A percentile compares a stretch with the other conserved stretches of the same genome.
phyloP scores from a whole-genome alignment of 805 yeast genomes.

The Jamesozyma jinghongensis region DNA sequence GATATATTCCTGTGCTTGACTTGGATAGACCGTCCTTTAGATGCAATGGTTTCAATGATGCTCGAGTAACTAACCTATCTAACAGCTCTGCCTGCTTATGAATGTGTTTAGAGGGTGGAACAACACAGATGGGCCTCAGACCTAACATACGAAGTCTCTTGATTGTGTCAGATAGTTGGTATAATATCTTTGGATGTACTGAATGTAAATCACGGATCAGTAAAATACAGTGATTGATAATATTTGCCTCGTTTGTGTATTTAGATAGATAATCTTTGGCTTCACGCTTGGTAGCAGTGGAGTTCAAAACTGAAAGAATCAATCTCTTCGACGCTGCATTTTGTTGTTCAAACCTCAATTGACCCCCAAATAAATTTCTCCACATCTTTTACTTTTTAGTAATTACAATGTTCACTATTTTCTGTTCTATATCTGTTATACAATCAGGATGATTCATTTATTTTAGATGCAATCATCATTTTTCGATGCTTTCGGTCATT shows the following conservation, averaged over 20 bases:
- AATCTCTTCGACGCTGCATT: constrained; percentile 42
- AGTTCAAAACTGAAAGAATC: constrained; percentile 72
- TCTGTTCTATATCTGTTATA: too few relatives aligned
- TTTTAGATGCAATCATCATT: background rate
- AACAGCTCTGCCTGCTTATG: constrained; percentile 16
- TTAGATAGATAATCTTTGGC: constrained; percentile 71
- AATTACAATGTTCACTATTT: too few relatives aligned
- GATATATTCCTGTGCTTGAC: constrained; percentile 9
- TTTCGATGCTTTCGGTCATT: background rate
- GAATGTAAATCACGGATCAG: constrained; percentile 19
- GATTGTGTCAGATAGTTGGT: constrained; percentile 18
- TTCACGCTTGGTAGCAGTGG: constrained; percentile 91
- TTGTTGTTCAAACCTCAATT: constrained; percentile 16
- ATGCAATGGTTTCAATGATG: constrained; percentile 20
- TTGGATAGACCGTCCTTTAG: constrained; percentile 18
- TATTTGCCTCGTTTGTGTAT: constrained; percentile 35
- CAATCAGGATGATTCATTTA: too few relatives aligned
- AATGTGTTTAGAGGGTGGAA: constrained; percentile 32
- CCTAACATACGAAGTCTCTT: constrained; percentile 38
- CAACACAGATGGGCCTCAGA: constrained; percentile 58
- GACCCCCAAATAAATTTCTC: constrained; percentile 10
- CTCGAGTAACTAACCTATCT: constrained; percentile 17
- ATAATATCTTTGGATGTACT: constrained; percentile 4
- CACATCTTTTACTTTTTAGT: constrained; percentile 9
- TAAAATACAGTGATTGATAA: constrained; percentile 22